These are phyloP conservation scores for Fusarium lateritium DNA, from an alignment of 2,329 filamentous ascomycete genomes.

Conservation along the genomic window DNA sequence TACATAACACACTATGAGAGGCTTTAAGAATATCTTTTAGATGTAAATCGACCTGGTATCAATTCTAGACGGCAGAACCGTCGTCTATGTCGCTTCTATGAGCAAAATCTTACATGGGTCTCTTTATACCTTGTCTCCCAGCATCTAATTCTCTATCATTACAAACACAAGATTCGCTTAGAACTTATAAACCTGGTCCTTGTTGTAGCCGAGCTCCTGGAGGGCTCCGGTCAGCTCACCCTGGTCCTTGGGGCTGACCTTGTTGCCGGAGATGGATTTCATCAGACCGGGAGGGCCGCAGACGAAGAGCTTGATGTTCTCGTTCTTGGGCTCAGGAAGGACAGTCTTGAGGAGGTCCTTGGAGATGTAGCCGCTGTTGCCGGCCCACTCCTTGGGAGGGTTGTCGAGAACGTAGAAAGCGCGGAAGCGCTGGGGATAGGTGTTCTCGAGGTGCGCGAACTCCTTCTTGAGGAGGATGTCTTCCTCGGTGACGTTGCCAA, in stretches of 20 bases:
- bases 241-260: constrained; percentile 94
- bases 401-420: constrained; percentile 96
- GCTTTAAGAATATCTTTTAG: neutral
- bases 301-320: constrained; percentile 96
- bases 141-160: constrained; percentile 25
- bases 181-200: constrained; percentile 95
- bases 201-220: constrained; percentile 80
- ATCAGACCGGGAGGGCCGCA: constrained; percentile 94
- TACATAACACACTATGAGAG: too few species aligned
- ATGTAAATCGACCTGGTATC: constrained; percentile 32
- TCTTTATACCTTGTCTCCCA: constrained; percentile 23
- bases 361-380: constrained; percentile 84
- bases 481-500: constrained; percentile 89
- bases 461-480: constrained; percentile 94
- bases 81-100: constrained; percentile 47
- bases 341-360: constrained; percentile 97
- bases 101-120: constrained; percentile 46
- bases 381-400: constrained; percentile 82
- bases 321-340: constrained; percentile 89
- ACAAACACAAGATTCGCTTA: constrained; percentile 57
- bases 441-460: constrained; percentile 90
- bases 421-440: constrained; percentile 93
- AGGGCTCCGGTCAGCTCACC: constrained; percentile 88
- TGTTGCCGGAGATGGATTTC: constrained; percentile 90
- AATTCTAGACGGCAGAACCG: constrained; percentile 42